Base-by-base conservation (phyloP, 2,329 filamentous ascomycete genomes). In the Periconia macrospinosa region DNA sequence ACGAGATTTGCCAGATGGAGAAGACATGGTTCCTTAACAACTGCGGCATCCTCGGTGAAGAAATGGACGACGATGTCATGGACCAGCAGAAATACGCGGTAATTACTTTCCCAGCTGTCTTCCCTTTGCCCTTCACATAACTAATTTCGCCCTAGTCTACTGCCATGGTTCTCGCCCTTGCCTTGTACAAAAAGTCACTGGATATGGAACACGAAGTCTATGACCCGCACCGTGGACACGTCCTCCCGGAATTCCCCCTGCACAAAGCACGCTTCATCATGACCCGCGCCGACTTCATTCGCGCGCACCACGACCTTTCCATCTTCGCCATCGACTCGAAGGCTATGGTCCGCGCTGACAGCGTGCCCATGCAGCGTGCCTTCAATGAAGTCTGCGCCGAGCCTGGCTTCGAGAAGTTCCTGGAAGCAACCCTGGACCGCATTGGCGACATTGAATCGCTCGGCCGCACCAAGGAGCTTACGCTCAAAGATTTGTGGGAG, bases 61-160 rank as follows among this genome's bases (percentile, higher is more conserved):
- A 87, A 58, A 92, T 89, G 88, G 94, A 97, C 63, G 94, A 97
- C 74, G 94, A 99, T 70, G 94, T 97, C 62, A 97, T 97, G 88
- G 91, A 97, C 68, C 90, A 97, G 74, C 92, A 97, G 71, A 97
- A 97, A 73, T 97, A 91, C 80, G 91, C 92, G 44, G 89, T 91
- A 79, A 76, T 83, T 10, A 35, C 10, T 20, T 30, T 40, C n/a
- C n/a, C 30, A 18, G 3, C 3, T 9, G 13, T 40, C 7, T 37
- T n/a, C 30, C 13, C 17, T 10, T 33, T 18, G 2, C 7, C 40
- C 9, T 20, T 50, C 17, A 6, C 37, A 18, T 37, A 43, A 47
- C 40, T 52, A 61, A 45, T 55, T n/a, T 33, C 15, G 35, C 19
- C 14, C 13, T 42, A 91, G 84, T 90, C 92, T 13, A 92, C 91